These are phyloP conservation scores for Plasmodium gonderi DNA, from an alignment of 169 alveolate genomes.

Conservation along the genomic window DNA sequence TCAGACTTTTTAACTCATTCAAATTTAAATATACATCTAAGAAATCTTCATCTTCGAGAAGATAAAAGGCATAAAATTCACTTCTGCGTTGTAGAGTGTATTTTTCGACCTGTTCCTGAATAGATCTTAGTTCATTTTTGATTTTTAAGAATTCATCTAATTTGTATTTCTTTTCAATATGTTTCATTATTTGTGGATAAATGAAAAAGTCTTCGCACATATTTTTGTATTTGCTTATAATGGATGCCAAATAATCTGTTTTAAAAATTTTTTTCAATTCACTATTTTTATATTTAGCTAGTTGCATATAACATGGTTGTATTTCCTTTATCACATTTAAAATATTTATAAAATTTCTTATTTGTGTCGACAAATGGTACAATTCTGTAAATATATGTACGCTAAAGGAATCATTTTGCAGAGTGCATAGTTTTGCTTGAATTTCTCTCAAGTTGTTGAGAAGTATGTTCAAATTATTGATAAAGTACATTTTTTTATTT, in stretches of 20 bases:
- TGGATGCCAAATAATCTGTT: not conserved
- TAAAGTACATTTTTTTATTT: constrained; percentile 38
- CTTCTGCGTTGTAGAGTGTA: constrained; percentile 14
- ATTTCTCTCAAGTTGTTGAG: not conserved
- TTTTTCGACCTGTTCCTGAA: not conserved
- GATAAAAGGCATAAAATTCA: constrained; percentile 19
- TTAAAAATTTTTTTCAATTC: constrained; percentile 33
- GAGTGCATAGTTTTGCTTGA: not conserved
- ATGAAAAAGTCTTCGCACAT: constrained; percentile 53
- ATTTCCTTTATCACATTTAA: not conserved
- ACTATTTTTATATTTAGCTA: constrained; percentile 35
- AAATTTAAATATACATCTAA: constrained; percentile 27
- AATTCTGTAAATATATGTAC: constrained; percentile 9
- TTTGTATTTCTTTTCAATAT: constrained; percentile 20
- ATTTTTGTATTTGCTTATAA: constrained; percentile 16
- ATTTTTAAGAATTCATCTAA: not conserved
- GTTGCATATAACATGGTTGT: not conserved
- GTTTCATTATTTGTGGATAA: constrained; percentile 52
- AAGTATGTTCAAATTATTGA: not conserved
- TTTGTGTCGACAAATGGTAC: constrained; percentile 6
- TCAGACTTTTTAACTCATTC: constrained; percentile 13
- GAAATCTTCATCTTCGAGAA: constrained; percentile 15
- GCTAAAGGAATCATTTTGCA: constrained; percentile 20
- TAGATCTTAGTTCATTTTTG: not conserved
- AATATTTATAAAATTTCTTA: not conserved